Evolutionary conservation across 2,329 filamentous ascomycete genomes (phyloP).

Genomic region (Bipolaris sorokiniana): DNA sequence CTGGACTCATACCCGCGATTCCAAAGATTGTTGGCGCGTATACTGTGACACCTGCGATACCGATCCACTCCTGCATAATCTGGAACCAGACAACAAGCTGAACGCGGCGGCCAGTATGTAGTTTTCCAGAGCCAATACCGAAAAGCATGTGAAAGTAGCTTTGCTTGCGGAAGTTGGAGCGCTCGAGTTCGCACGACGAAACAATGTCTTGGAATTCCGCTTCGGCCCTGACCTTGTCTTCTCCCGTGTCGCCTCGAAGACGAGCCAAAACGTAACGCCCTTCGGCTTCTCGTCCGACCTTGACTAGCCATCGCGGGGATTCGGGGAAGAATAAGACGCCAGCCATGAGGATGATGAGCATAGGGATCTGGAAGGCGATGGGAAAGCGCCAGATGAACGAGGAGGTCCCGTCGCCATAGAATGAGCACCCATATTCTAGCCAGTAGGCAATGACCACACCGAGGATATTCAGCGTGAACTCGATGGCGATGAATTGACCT

Average conservation of each 20-base stretch:
- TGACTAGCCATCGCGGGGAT: constrained; percentile 70
- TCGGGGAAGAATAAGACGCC: constrained; percentile 73
- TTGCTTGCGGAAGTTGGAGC: constrained; percentile 55
- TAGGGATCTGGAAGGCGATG: constrained; percentile 72
- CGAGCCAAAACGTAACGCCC: constrained; percentile 69
- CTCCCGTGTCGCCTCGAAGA: constrained; percentile 64
- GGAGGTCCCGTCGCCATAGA: constrained; percentile 63
- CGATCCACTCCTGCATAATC: constrained; percentile 69
- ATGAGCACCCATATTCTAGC: constrained; percentile 62
- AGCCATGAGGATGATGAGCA: constrained; percentile 63
- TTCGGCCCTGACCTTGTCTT: constrained; percentile 53
- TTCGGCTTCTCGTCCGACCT: constrained; percentile 70
- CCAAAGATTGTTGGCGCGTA: constrained; percentile 64
- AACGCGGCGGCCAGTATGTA: constrained; percentile 71
- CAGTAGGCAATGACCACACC: constrained; percentile 69
- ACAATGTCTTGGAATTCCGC: constrained; percentile 70
- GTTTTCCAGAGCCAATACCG: constrained; percentile 67
- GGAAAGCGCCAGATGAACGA: constrained; percentile 71
- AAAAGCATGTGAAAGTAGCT: constrained; percentile 72
- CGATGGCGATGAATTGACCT: constrained; percentile 72
- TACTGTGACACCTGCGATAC: constrained; percentile 66
- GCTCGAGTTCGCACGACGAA: constrained; percentile 66
- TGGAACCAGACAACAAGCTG: constrained; percentile 75
- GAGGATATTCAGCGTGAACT: constrained; percentile 76
- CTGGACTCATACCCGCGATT: constrained; percentile 68